phyloP scores from a whole-genome alignment of 371 early-diverging fungal genomes.

The Apophysomyces trapeziformis region DNA sequence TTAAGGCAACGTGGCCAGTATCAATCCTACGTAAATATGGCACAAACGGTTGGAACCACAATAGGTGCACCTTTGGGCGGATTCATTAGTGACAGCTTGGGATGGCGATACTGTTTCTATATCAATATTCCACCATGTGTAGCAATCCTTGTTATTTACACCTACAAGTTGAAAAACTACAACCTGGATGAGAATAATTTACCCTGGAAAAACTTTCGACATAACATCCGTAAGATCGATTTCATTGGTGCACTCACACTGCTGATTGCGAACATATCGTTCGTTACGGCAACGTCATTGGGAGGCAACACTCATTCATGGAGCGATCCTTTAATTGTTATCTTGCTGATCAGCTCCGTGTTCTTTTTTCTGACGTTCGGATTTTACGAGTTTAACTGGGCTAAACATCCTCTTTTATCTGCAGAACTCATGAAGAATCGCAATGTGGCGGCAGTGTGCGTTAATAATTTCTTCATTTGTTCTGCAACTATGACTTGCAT shows the following conservation, averaged over 20 bases:
- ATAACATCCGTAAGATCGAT: constrained; percentile 58
- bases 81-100: constrained; percentile 53
- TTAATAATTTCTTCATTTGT: constrained; percentile 42
- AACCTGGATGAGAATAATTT: constrained; percentile 23
- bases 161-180: constrained; percentile 33
- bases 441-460: constrained; percentile 33
- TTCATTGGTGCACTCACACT: constrained; percentile 59
- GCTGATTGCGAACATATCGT: constrained; percentile 51
- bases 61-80: constrained; percentile 54
- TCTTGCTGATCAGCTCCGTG: constrained; percentile 46
- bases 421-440: constrained; percentile 35
- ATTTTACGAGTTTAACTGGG: constrained; percentile 61
- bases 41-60: constrained; percentile 42
- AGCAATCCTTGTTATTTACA: constrained; percentile 35
- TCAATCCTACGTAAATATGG: constrained; percentile 47
- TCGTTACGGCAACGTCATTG: constrained; percentile 64
- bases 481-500: constrained; percentile 32
- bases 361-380: constrained; percentile 53
- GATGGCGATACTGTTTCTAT: constrained; percentile 77
- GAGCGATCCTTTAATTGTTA: constrained; percentile 60
- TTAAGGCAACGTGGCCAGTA: constrained; percentile 40
- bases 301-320: constrained; percentile 66
- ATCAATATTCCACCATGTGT: constrained; percentile 74
- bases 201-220: constrained; percentile 5
- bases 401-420: constrained; percentile 66